These are phyloP conservation scores for Fusarium xylarioides DNA, from an alignment of 2,329 filamentous ascomycete genomes.

Conservation along the genomic window DNA sequence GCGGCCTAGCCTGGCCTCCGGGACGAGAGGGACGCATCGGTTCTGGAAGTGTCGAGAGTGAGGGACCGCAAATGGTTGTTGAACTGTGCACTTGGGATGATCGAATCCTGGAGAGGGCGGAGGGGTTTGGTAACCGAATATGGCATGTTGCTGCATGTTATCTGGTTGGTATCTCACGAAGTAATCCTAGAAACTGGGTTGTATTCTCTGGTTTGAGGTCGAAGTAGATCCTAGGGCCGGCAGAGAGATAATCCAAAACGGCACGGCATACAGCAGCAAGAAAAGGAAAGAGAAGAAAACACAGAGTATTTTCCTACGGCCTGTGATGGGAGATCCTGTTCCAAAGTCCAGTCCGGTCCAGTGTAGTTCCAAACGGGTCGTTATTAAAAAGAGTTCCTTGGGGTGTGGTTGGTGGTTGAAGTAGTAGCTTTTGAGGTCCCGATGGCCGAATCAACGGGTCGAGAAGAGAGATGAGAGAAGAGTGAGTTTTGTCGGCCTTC, in stretches of 20 bases:
- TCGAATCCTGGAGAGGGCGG: slow-evolving; percentile 66
- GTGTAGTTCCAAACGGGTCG: slow-evolving; percentile 43
- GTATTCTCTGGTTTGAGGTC: slow-evolving; percentile 20
- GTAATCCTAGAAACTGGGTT: slow-evolving; percentile 33
- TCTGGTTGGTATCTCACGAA: slow-evolving; percentile 45
- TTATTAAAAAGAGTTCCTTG: slow-evolving; percentile 32
- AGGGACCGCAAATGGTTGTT: slow-evolving; percentile 48
- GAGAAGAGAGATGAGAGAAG: slow-evolving; percentile 41
- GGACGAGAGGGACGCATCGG: slow-evolving; percentile 67
- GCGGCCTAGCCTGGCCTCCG: slow-evolving; percentile 87
- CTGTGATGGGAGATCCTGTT: slow-evolving; percentile 41
- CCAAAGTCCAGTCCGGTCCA: slow-evolving; percentile 40
- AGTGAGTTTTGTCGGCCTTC: slow-evolving; percentile 27
- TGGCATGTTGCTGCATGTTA: slow-evolving; percentile 69
- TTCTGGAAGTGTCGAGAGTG: slow-evolving; percentile 51
- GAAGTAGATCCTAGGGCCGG: slow-evolving; percentile 29
- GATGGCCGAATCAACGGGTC: slow-evolving; percentile 63
- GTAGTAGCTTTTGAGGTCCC: slow-evolving; percentile 32
- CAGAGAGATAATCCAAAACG: slow-evolving; percentile 37
- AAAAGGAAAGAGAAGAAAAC: slow-evolving; percentile 39
- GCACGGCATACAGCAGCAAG: slow-evolving; percentile 31
- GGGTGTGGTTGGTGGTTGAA: slow-evolving; percentile 35
- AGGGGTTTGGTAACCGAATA: slow-evolving; percentile 66
- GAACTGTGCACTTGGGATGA: slow-evolving; percentile 56
- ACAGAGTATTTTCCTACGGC: slow-evolving; percentile 39